Conservation (phyloP, 2,329 filamentous ascomycete genomes). For the Trichophyton mentagrophytes region DNA sequence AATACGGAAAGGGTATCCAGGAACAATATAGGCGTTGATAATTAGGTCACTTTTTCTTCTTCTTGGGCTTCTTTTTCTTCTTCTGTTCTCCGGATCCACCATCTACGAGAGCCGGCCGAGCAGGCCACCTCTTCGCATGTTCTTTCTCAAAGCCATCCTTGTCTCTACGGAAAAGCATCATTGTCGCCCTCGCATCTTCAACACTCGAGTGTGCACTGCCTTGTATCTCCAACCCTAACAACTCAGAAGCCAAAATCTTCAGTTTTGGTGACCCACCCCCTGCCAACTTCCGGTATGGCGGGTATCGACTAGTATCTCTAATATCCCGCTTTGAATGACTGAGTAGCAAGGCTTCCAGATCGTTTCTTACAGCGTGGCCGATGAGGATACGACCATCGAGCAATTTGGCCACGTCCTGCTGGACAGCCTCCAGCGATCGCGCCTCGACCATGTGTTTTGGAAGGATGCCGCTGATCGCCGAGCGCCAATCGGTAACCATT, state of each 20-base stretch:
- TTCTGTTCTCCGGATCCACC: conserved; percentile 26
- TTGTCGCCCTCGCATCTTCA: conserved; percentile 74
- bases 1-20: not conserved
- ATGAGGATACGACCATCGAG: conserved; percentile 61
- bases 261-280: conserved; percentile 39
- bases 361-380: conserved; percentile 72
- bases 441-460: conserved; percentile 59
- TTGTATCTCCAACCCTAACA: conserved; percentile 49
- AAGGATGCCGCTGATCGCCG: conserved; percentile 68
- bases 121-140: conserved; percentile 53
- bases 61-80: conserved; percentile 37
- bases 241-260: conserved; percentile 44
- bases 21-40: not conserved
- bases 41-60: conserved; percentile 27
- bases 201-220: conserved; percentile 48
- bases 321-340: conserved; percentile 65
- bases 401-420: conserved; percentile 55
- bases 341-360: conserved; percentile 61
- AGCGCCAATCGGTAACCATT: conserved; percentile 80
- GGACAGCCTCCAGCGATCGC: conserved; percentile 62
- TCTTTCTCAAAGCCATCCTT: conserved; percentile 80
- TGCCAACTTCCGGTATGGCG: conserved; percentile 54
- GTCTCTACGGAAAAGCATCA: conserved; percentile 73
- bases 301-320: conserved; percentile 70
- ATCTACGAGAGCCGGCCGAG: conserved; percentile 21